phyloP scores from a whole-genome alignment of 352 stramenopile species.

The Hyaloperonospora brassicae region DNA sequence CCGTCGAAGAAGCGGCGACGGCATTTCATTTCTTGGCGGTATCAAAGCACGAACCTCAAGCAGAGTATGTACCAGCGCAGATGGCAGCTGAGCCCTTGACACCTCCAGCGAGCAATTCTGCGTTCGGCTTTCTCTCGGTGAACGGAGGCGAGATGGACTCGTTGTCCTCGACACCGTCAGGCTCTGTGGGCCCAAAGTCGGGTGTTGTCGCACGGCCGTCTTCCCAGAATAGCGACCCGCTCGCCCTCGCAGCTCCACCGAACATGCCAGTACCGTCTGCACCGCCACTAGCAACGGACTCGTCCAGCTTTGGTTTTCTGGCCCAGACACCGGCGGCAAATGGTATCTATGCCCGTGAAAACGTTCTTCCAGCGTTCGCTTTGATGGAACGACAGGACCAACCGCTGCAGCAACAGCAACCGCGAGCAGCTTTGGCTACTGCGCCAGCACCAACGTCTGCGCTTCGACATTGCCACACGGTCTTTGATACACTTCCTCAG shows the following conservation, averaged over 20 bases:
- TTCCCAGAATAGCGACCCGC: background rate
- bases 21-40: slow-evolving; percentile 27
- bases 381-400: slow-evolving; percentile 28
- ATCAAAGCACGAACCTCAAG: slow-evolving; percentile 3
- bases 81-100: slow-evolving; percentile 26
- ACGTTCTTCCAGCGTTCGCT: slow-evolving; percentile 31
- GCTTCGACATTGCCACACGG: slow-evolving; percentile 26
- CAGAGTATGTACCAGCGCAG: slow-evolving; percentile 14
- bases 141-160: slow-evolving; percentile 22
- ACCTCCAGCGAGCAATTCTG: slow-evolving; percentile 25
- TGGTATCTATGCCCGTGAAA: slow-evolving; percentile 13
- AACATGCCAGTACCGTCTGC: slow-evolving; percentile 21
- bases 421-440: slow-evolving; percentile 10
- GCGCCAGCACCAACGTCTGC: slow-evolving; percentile 7
- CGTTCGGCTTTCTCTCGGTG: slow-evolving; percentile 31
- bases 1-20: slow-evolving; percentile 18
- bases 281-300: slow-evolving; percentile 23
- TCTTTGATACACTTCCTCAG: slow-evolving; percentile 54
- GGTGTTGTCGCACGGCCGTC: slow-evolving; percentile 17
- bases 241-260: background rate
- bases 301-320: slow-evolving; percentile 35
- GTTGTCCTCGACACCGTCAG: slow-evolving; percentile 1
- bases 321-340: slow-evolving; percentile 12
- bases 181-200: slow-evolving; percentile 13
- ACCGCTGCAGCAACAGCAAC: slow-evolving; percentile 10